phyloP scores from a whole-genome alignment of 1,284 basidiomycete species.

The Tylopilus sp. region DNA sequence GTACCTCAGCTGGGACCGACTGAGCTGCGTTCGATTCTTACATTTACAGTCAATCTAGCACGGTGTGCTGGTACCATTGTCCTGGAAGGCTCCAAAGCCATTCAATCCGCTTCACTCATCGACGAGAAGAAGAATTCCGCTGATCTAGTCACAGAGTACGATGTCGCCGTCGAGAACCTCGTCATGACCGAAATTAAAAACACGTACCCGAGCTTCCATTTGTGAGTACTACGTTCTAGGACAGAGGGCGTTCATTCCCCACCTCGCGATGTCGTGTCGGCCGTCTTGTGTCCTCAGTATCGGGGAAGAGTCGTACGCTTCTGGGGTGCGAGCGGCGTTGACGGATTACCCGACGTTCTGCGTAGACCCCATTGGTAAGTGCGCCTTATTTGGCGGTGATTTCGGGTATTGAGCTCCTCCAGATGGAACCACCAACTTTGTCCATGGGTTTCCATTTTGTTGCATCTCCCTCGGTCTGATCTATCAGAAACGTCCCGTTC shows the following conservation, averaged over 20 bases:
- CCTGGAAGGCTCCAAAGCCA: slow-evolving; percentile 69
- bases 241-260: neutral
- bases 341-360: slow-evolving; percentile 90
- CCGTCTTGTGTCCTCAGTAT: slow-evolving; percentile 51
- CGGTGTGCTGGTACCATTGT: slow-evolving; percentile 64
- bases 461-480: slow-evolving; percentile 92
- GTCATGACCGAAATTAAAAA: slow-evolving; percentile 67
- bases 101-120: slow-evolving; percentile 53
- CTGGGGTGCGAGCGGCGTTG: slow-evolving; percentile 66
- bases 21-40: slow-evolving; percentile 58
- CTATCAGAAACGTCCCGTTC: slow-evolving; percentile 71
- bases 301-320: slow-evolving; percentile 86
- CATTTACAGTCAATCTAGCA: slow-evolving; percentile 72
- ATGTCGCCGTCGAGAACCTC: slow-evolving; percentile 86
- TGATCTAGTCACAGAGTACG: slow-evolving; percentile 93
- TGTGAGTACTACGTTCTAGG: slow-evolving; percentile 50
- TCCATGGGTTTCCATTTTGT: slow-evolving; percentile 88
- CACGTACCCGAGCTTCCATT: slow-evolving; percentile 75
- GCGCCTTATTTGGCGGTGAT: neutral
- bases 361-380: slow-evolving; percentile 74
- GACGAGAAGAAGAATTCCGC: slow-evolving; percentile 89
- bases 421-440: slow-evolving; percentile 94
- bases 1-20: slow-evolving; percentile 5
- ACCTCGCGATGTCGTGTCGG: neutral
- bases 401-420: neutral